phyloP scores from a whole-genome alignment of 2,329 filamentous ascomycete genomes.

The Stylonectria norvegica region DNA sequence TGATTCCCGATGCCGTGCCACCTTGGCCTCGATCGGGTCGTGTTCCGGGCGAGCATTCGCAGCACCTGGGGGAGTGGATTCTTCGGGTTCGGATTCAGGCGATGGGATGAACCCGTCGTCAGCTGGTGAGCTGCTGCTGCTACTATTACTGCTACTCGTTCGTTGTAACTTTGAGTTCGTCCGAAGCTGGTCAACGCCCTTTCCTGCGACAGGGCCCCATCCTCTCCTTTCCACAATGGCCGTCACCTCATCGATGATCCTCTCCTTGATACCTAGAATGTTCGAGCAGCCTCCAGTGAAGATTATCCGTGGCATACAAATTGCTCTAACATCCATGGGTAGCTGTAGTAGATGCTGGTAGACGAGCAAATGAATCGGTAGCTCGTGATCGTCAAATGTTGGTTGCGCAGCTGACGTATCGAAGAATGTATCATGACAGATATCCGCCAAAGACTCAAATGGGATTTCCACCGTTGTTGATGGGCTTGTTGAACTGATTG shows the following conservation, averaged over 20 bases:
- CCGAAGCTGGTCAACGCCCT: slow-evolving; percentile 56
- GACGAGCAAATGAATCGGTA: slow-evolving; percentile 71
- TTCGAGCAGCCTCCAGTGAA: slow-evolving; percentile 79
- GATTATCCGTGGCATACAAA: slow-evolving; percentile 85
- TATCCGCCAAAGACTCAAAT: slow-evolving; percentile 67
- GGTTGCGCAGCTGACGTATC: slow-evolving; percentile 46
- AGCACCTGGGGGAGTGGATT: slow-evolving; percentile 17
- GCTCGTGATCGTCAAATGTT: slow-evolving; percentile 82
- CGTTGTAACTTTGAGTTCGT: slow-evolving; percentile 42
- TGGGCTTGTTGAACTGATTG: slow-evolving; percentile 44
- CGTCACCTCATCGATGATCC: slow-evolving; percentile 73
- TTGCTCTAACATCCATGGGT: slow-evolving; percentile 75
- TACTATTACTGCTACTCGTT: slow-evolving; percentile 28
- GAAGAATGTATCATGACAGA: slow-evolving; percentile 74
- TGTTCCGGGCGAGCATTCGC: slow-evolving; percentile 24
- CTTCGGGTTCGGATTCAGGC: slow-evolving; percentile 23
- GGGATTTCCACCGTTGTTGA: slow-evolving; percentile 60
- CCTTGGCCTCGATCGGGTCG: slow-evolving; percentile 37
- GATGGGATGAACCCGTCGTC: slow-evolving; percentile 21
- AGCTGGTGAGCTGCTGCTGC: slow-evolving; percentile 12
- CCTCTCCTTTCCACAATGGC: slow-evolving; percentile 63
- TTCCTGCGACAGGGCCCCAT: slow-evolving; percentile 75
- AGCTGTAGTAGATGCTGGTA: slow-evolving; percentile 73
- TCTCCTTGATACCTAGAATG: slow-evolving; percentile 73
- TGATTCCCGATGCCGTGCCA: slow-evolving; percentile 32